Percentiles rank a stretch among this genome's conserved stretches.
Evolutionary conservation across 1,284 basidiomycete species (phyloP).

Genomic region (Ceratobasidium sp.): DNA sequence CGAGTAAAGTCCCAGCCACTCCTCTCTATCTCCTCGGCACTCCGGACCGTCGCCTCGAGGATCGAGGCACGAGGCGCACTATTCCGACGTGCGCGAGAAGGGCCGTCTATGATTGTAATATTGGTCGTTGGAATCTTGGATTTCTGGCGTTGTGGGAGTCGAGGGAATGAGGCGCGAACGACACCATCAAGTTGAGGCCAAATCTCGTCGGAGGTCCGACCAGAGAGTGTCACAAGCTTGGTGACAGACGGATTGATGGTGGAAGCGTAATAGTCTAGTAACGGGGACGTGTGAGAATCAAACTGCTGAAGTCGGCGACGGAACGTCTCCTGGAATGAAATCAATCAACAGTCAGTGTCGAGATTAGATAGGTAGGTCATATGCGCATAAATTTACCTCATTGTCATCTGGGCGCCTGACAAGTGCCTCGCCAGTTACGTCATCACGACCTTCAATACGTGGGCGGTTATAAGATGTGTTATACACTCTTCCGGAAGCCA

Average conservation of each 20-base stretch:
- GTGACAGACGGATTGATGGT: conserved; percentile 48
- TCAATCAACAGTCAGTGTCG: conserved; percentile 7
- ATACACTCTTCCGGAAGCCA: conserved; percentile 92
- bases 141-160: conserved; percentile 9
- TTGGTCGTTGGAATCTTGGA: conserved; percentile 19
- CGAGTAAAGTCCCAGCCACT: conserved; percentile 36
- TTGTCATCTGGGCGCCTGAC: conserved; percentile 91
- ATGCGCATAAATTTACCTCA: conserved; percentile 62
- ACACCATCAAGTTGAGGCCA: conserved; percentile 78
- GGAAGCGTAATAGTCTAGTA: conserved; percentile 78
- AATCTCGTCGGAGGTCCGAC: conserved; percentile 88
- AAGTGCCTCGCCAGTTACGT: conserved; percentile 89
- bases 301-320: conserved; percentile 79
- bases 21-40: conserved; percentile 41
- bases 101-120: conserved; percentile 29
- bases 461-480: conserved; percentile 91
- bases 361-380: conserved; percentile 17
- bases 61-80: conserved; percentile 18
- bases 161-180: conserved; percentile 54
- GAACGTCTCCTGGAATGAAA: conserved; percentile 71
- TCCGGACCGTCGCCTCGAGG: conserved; percentile 32
- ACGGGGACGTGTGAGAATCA: conserved; percentile 85
- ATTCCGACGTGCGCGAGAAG: conserved; percentile 13
- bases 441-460: conserved; percentile 83
- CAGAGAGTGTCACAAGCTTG: conserved; percentile 76